These are phyloP conservation scores for Penicillium silybi DNA, from an alignment of 495 filamentous ascomycete species.

Conservation along the genomic window DNA sequence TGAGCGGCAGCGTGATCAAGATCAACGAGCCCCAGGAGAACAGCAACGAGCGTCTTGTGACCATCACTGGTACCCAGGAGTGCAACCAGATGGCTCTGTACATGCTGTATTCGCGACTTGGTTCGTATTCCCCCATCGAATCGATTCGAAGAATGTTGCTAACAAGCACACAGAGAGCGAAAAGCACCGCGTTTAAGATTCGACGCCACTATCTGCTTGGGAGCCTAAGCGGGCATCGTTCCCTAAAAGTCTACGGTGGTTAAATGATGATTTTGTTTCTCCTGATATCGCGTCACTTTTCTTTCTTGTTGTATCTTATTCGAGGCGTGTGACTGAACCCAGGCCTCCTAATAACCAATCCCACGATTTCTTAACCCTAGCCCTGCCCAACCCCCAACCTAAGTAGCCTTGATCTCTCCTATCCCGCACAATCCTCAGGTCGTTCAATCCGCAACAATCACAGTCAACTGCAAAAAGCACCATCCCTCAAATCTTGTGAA, in stretches of 20 bases:
- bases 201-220: slow-evolving; percentile 9
- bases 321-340: slow-evolving; percentile 29
- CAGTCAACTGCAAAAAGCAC: not conserved
- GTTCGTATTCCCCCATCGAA: slow-evolving; percentile 51
- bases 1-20: slow-evolving; percentile 98
- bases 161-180: slow-evolving; percentile 61
- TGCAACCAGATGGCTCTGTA: slow-evolving; percentile 99
- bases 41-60: slow-evolving; percentile 95
- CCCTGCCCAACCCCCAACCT: slow-evolving; percentile 4
- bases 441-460: not conserved
- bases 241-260: slow-evolving; percentile 35
- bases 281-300: slow-evolving; percentile 21
- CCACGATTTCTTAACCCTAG: slow-evolving; percentile 11
- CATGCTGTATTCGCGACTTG: slow-evolving; percentile 96
- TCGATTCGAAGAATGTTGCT: not conserved
- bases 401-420: slow-evolving; percentile 13
- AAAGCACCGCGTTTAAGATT: slow-evolving; percentile 62
- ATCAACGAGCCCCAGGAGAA: slow-evolving; percentile 99
- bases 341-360: slow-evolving; percentile 25
- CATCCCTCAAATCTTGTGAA: slow-evolving; percentile 25
- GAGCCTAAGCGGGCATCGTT: slow-evolving; percentile 6
- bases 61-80: slow-evolving; percentile 94
- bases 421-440: not conserved
- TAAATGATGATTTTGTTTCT: slow-evolving; percentile 27
- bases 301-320: slow-evolving; percentile 43